Conservation (phyloP, 2,329 filamentous ascomycete species). For the Cladosporium phlei region DNA sequence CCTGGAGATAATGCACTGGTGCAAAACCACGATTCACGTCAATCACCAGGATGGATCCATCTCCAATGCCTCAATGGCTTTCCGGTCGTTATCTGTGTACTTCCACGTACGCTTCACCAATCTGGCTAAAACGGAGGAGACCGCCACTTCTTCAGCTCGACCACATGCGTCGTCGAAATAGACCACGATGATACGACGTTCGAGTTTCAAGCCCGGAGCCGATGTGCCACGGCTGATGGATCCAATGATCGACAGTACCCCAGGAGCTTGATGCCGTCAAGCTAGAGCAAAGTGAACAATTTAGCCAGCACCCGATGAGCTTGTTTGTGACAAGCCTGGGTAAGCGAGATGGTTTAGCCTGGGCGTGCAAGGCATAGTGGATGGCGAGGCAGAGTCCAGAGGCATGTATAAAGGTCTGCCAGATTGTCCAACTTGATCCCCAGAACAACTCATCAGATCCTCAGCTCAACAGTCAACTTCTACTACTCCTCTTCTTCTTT, state of each 20-base stretch:
- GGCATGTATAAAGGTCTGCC: constrained; percentile 1
- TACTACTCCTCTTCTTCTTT: background rate
- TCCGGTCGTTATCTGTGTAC: no score
- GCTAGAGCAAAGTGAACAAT: constrained; percentile 1
- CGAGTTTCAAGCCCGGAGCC: constrained; percentile 1
- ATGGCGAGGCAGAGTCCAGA: background rate
- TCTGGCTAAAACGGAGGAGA: no score
- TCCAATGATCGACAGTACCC: constrained; percentile 13
- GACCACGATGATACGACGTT: background rate
- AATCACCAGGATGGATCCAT: no score
- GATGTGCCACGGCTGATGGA: background rate
- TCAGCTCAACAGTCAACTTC: background rate
- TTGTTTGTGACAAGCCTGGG: constrained; percentile 9
- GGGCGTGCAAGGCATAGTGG: background rate
- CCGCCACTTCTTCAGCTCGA: no score
- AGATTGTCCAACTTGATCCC: background rate
- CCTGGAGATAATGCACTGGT: no score
- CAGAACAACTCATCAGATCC: background rate
- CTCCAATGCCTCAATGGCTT: no score
- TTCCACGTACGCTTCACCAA: no score
- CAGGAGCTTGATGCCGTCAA: constrained; percentile 3
- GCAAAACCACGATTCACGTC: no score
- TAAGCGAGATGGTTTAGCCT: background rate
- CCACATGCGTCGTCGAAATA: no score
- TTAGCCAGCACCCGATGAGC: constrained; percentile 2